Evolutionary conservation across 345 rosid species (phyloP), one percentile per base, ranked within the genome.

Genomic region (Luvunga scandens): DNA sequence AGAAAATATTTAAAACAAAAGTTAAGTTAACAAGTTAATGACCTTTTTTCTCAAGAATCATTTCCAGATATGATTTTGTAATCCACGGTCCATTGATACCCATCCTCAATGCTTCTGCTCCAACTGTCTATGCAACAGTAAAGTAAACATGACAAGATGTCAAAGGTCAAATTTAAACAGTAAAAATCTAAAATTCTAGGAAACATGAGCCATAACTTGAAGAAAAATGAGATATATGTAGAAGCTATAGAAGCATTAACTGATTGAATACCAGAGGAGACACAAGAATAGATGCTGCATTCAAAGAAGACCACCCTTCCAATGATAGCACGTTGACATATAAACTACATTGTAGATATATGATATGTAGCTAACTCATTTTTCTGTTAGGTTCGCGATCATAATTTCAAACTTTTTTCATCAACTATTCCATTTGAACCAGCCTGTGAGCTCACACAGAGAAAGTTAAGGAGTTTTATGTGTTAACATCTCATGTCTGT

Each of bases 1-100:
- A 36, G 3, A 50, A 14, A 55, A 72, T 79, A 50, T 36, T 31
- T 50, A 65, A 38, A 79, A 66, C 50, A 42, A 75, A 34, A 36
- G 72, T 60, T 68, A 65, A 42, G 61, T 48, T 73, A 39, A 39
- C 45, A 60, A 86, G 71, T 72, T 59, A 48, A 81, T 31, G 74
- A 97, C 99, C 98, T 91, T 94, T 91, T 72, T 89, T 91, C 86
- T 97, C 98, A 45, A 97, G 93, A 87, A 97, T 91, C 91, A 94
- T 79, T 87, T 97, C 98, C 79, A 97, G 85, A 87, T 97, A 97
- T 71, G 99, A 97, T 79, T 93, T 93, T 67, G 97, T 94, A 84
- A 97, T 90, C 99, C 99, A 97, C 55, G 92, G 98, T 75, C 96
- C 92, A 81, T 68, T 77, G 28, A 97, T 84, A 76, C 93, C 93